Evolutionary conservation across 306 rosid genomes (phyloP).

Genomic region (Trifolium dubium): DNA sequence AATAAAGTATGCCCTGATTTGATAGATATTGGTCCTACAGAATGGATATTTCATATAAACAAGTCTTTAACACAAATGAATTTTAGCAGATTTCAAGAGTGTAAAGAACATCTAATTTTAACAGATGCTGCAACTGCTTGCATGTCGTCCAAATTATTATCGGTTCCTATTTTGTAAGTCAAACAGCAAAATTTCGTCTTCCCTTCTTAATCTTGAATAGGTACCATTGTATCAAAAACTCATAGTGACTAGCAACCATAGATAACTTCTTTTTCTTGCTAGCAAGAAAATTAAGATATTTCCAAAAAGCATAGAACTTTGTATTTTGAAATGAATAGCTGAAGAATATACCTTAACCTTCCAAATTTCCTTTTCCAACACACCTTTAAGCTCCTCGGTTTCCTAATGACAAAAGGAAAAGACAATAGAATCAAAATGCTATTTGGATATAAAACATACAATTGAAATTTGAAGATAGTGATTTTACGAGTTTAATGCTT

Average conservation of each 20-base stretch:
- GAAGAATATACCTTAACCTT: constrained; percentile 64
- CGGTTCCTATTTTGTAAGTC: constrained; percentile 10
- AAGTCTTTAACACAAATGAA: constrained; percentile 25
- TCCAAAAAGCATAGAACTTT: constrained; percentile 8
- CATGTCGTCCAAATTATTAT: constrained; percentile 19
- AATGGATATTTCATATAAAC: constrained; percentile 36
- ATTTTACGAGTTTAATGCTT: constrained; percentile 23
- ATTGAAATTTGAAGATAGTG: constrained; percentile 3
- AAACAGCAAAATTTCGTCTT: constrained; percentile 23
- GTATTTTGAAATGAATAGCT: constrained; percentile 32
- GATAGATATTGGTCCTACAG: constrained; percentile 64
- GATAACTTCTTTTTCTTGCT: constrained; percentile 1
- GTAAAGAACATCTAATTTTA: constrained; percentile 30
- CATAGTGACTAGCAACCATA: constrained; percentile 5
- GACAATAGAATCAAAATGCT: constrained; percentile 25
- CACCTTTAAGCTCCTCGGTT: constrained; percentile 85
- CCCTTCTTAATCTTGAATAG: constrained; percentile 27
- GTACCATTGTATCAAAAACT: constrained; percentile 22
- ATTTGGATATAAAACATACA: constrained; percentile 22
- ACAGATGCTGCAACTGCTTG: constrained; percentile 23
- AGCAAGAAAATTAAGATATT: constrained; percentile 30
- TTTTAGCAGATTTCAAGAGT: constrained; percentile 14
- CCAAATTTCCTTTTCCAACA: constrained; percentile 73
- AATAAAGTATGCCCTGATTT: constrained; percentile 59
- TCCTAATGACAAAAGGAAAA: constrained; percentile 63